These are phyloP conservation scores for Hypoxylon intermedium DNA, from an alignment of 495 filamentous ascomycete genomes.

Conservation along the genomic window DNA sequence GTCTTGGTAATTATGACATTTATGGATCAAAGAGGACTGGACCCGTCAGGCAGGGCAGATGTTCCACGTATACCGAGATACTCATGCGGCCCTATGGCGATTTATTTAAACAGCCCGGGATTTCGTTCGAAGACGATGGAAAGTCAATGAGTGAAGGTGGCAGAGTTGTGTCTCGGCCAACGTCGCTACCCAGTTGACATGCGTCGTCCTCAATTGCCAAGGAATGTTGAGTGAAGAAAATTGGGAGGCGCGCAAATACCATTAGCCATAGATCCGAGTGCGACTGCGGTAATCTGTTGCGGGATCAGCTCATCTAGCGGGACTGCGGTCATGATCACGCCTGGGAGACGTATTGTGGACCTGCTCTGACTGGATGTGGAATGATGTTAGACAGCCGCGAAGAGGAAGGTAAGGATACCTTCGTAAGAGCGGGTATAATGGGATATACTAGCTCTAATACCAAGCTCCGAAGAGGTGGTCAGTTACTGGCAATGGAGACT, in stretches of 20 bases:
- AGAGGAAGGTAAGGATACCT: too few species aligned
- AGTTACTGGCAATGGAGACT: too few species aligned
- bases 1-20: conserved; percentile 34
- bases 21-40: conserved; percentile 50
- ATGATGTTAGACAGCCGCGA: too few species aligned
- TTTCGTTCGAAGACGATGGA: conserved; percentile 6
- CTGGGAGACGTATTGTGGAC: conserved; percentile 9
- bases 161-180: neutral
- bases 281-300: conserved; percentile 6
- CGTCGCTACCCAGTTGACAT: conserved; percentile 3
- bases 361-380: too few species aligned
- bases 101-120: conserved; percentile 2
- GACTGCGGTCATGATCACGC: conserved; percentile 3
- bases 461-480: too few species aligned
- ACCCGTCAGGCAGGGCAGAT: conserved; percentile 30
- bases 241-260: neutral
- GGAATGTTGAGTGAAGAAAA: too few species aligned
- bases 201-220: neutral
- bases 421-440: too few species aligned
- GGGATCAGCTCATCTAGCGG: neutral
- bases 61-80: conserved; percentile 35
- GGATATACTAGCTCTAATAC: too few species aligned
- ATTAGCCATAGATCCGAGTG: neutral
- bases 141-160: conserved; percentile 3
- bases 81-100: conserved; percentile 22